Base-by-base conservation (phyloP, 345 rosid genomes). In the Hirschfeldia incana region DNA sequence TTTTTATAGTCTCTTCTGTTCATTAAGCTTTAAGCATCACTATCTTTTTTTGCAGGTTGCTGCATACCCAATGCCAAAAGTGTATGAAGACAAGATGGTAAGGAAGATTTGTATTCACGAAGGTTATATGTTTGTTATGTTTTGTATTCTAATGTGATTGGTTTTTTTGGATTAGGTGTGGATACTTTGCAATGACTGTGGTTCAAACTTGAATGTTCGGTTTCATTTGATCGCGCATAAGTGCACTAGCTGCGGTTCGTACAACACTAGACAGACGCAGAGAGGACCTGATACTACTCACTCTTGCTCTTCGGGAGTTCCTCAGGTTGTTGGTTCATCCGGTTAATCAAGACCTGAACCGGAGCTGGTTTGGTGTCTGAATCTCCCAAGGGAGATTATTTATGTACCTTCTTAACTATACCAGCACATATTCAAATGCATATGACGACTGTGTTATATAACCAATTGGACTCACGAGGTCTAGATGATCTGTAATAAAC, bases 141-240 rank as follows among this genome's bases (percentile, higher is more conserved):
- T 37, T 2, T 42, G 49, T 42, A 42, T 74, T 73, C 2, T 2
- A 29, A 42, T 32, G 59, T 26, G 68, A 1, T 69, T 27, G n/a
- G 28, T 8, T 8, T 8, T 8, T 72, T 8, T 72, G 57, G 53
- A 12, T 60, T 67, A 92, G 94, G 88, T 91, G 12, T 94, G 94
- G 98, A 92, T 94, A 69, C 92, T 94, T 3, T 94, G 97, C 91
- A 94, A 94, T 15, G 98, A 94, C 63, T 94, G 97, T 4, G 88
- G 91, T 3, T 77, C 84, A 49, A 91, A 86, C 67, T 83, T 89
- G 7, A 83, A 80, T 1, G 92, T 90, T n/a, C 87, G 85, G 69
- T 94, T 90, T 81, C 97, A 94, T 76, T 42, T 92, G 7, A 68
- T 90, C 7, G 98, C 96, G 1, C 89, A 87, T 63, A 94, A 94